These are phyloP conservation scores for Allium cepa DNA, from an alignment of 106 monocot species.

Conservation along the genomic window DNA sequence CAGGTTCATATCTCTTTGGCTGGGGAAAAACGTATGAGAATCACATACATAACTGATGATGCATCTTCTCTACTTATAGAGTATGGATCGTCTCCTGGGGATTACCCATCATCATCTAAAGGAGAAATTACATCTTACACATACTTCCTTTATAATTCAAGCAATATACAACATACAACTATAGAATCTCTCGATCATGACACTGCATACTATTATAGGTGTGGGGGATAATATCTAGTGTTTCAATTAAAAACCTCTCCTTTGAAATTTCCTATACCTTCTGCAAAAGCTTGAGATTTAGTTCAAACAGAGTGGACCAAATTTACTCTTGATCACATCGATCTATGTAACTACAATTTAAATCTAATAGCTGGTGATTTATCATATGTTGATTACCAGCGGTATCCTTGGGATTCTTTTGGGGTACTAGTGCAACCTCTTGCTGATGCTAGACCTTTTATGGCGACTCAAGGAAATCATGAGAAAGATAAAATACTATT, in stretches of 20 bases:
- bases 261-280: constrained; percentile 61
- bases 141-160: constrained; percentile 74
- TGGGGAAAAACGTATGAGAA: constrained; percentile 78
- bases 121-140: constrained; percentile 79
- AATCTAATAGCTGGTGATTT: constrained; percentile 87
- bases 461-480: constrained; percentile 98
- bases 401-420: constrained; percentile 86
- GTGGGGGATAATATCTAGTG: constrained; percentile 59
- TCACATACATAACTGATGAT: constrained; percentile 71
- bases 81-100: constrained; percentile 62
- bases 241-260: constrained; percentile 87
- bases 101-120: constrained; percentile 38
- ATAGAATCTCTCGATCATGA: constrained; percentile 73
- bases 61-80: constrained; percentile 62
- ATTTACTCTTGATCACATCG: constrained; percentile 70
- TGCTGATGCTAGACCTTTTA: constrained; percentile 94
- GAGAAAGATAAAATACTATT: constrained; percentile 75
- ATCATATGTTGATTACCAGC: constrained; percentile 90
- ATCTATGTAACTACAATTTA: constrained; percentile 56
- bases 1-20: constrained; percentile 98
- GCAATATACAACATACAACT: constrained; percentile 75
- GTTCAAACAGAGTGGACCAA: constrained; percentile 91
- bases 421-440: constrained; percentile 77
- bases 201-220: constrained; percentile 73
- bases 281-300: constrained; percentile 82